These are phyloP conservation scores for Chaetomium fimeti DNA, from an alignment of 495 filamentous ascomycete genomes.

Conservation along the genomic window DNA sequence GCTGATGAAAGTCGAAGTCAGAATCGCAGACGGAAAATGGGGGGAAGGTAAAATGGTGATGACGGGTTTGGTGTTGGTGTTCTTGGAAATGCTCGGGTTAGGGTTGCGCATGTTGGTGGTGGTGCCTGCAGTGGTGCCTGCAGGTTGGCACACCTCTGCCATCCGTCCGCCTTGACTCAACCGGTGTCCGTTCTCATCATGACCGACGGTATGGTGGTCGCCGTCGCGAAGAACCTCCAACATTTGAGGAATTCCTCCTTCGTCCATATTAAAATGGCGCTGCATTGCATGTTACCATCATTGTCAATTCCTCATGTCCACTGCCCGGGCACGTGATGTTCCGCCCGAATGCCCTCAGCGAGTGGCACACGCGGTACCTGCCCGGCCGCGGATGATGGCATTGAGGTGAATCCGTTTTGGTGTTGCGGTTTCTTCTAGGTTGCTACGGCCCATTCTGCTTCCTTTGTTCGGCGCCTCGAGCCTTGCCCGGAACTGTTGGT, in stretches of 20 bases:
- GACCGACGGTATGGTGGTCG: not conserved
- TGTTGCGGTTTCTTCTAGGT: not conserved
- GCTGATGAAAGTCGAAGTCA: no score
- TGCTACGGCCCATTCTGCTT: not conserved
- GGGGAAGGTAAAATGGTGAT: no score
- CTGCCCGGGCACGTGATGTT: constrained; percentile 15
- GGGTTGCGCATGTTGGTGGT: not conserved
- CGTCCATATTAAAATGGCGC: not conserved
- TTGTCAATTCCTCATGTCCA: not conserved
- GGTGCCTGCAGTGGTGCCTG: constrained; percentile 3
- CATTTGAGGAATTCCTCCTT: not conserved
- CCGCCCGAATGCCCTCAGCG: not conserved
- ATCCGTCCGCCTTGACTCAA: not conserved
- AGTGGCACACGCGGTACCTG: not conserved
- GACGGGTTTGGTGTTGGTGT: no score
- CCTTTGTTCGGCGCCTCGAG: not conserved
- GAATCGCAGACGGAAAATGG: no score
- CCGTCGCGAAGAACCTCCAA: not conserved
- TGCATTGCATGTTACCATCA: not conserved
- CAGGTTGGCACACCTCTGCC: not conserved
- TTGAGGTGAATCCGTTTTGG: not conserved
- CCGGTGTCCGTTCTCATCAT: no score
- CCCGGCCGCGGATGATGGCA: not conserved
- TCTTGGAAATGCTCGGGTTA: not conserved
- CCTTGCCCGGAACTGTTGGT: not conserved